Evolutionary conservation across 148 eudicot genomes (phyloP).

Genomic region (Cornus controversa): DNA sequence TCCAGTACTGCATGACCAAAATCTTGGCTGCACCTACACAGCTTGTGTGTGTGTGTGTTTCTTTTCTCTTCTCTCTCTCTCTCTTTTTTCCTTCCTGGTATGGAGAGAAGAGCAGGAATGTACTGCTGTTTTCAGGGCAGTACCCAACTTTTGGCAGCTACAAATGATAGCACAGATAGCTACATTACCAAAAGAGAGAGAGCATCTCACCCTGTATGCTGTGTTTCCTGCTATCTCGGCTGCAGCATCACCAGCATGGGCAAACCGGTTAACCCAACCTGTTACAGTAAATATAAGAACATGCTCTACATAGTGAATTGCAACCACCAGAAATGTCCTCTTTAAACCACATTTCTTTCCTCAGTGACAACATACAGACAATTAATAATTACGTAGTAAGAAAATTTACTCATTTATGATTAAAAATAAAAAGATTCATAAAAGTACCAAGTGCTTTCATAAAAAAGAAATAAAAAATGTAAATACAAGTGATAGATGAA

Average conservation of each 20-base stretch:
- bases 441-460: no score
- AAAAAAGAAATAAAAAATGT: no score
- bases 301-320: neutral
- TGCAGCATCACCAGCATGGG: slow-evolving; percentile 93
- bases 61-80: no score
- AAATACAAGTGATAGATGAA: no score
- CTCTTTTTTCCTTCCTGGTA: no score
- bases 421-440: no score
- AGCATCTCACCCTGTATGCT: slow-evolving; percentile 66
- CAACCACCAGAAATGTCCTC: neutral
- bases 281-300: slow-evolving; percentile 23
- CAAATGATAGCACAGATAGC: neutral
- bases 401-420: neutral
- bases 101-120: neutral
- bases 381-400: no score
- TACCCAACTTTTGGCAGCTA: neutral
- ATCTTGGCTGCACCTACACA: neutral
- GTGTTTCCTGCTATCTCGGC: slow-evolving; percentile 88
- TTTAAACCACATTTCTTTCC: neutral
- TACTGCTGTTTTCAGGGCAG: neutral
- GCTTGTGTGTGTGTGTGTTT: no score
- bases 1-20: neutral
- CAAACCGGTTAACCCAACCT: slow-evolving; percentile 99
- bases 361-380: neutral
- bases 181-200: neutral